Base-by-base conservation (phyloP, 2,329 filamentous ascomycete species). In the Phyllachora maydis region DNA sequence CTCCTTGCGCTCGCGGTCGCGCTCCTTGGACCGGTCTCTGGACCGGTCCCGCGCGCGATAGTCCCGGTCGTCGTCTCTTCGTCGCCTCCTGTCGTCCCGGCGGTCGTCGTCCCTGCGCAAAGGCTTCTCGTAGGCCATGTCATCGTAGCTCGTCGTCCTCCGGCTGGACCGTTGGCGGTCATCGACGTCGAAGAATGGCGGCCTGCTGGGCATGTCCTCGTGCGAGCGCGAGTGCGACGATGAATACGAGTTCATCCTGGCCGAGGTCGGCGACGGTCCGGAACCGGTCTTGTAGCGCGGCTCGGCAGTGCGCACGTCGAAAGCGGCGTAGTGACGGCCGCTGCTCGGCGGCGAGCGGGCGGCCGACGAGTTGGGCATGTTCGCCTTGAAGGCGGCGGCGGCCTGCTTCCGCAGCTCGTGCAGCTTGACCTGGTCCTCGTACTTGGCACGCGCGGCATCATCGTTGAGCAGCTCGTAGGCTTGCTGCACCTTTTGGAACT, bases 391-490 rank as follows among this genome's bases (percentile, higher is more conserved):
- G n/a, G n/a, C n/a, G 24, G 39, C 37, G 12, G 26, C 9, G 12
- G 31, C 29, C 19, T 31, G 21, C 45, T 64, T 66, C 41, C 62
- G 62, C 37, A 79, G 49, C 41, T 72, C 65, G 23, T 64, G 65
- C 31, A 83, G 46, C 37, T 59, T 67, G 30, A 74, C 56, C 41
- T 72, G 63, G 24, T 81, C 69, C 47, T 95, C 81, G 46, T 93
- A 92, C 34, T 70, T 68, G 28, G 55, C 49, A 29, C 79, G 60
- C 41, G 72, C 67, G 5, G 53, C 57, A 14, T 85, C 75, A 41
- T 93, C 73, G 39, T 68, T 77, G 30, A 98, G 65, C 15, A 88
- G 58, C 48, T 95, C 88, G 49, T 92, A 98, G 23, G 88, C 83
- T 37, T 83, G 68, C 46, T 93, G 83, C 16, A 95, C 78, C 43